Percentiles rank a stretch among this genome's conserved stretches.
These are phyloP conservation scores for Ulmus americana DNA, from an alignment of 331 rosid species.

Conservation along the genomic window DNA sequence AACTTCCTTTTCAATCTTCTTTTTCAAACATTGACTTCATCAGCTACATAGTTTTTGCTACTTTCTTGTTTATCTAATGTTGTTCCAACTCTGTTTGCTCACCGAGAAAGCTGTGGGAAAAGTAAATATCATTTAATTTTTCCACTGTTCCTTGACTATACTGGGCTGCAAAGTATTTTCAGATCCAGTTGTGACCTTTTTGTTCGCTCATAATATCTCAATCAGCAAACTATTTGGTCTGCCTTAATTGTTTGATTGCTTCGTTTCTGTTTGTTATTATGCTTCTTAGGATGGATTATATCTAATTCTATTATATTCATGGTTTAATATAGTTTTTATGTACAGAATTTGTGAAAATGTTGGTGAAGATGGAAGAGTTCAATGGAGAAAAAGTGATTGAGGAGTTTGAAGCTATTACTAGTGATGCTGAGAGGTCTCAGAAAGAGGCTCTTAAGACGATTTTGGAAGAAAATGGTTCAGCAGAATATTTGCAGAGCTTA, in stretches of 20 bases:
- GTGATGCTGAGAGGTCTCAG: constrained; percentile 68
- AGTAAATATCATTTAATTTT: not conserved
- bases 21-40: constrained; percentile 8
- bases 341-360: constrained; percentile 44
- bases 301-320: not conserved
- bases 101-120: constrained; percentile 6
- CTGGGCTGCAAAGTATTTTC: not conserved
- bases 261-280: not conserved
- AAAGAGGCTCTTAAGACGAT: constrained; percentile 57
- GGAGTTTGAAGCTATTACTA: constrained; percentile 63
- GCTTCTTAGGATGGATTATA: not conserved
- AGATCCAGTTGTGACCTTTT: not conserved
- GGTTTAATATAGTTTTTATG: not conserved
- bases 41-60: not conserved
- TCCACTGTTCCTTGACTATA: not conserved
- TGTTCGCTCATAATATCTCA: not conserved
- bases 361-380: constrained; percentile 54
- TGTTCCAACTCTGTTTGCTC: constrained; percentile 12
- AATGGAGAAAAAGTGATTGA: constrained; percentile 55
- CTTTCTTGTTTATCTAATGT: not conserved
- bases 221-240: not conserved
- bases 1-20: not conserved
- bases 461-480: constrained; percentile 60
- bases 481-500: constrained; percentile 57
- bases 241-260: constrained; percentile 2